A percentile compares a stretch with the other conserved stretches of the same genome.
These are phyloP conservation scores for Gaillardinia entomophila DNA, from an alignment of 805 yeast species.

Conservation along the genomic window DNA sequence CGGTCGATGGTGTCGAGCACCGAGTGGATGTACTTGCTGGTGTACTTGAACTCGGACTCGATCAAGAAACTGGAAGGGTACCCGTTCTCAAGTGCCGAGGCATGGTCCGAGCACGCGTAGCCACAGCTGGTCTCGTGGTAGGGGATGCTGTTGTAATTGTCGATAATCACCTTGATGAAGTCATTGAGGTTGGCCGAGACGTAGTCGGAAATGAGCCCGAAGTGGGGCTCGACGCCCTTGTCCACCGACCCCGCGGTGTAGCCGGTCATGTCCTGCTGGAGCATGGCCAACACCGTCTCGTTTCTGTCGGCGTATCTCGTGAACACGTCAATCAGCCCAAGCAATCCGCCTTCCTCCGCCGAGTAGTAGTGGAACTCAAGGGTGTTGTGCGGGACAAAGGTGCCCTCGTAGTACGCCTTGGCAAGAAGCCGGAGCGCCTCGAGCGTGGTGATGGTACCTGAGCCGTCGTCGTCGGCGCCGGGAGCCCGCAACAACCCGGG, in stretches of 20 bases:
- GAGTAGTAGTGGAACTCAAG: slow-evolving; percentile 92
- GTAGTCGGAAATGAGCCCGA: slow-evolving; percentile 79
- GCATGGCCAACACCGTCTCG: slow-evolving; percentile 68
- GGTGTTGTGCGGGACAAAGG: slow-evolving; percentile 58
- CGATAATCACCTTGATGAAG: slow-evolving; percentile 58
- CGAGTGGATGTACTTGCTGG: slow-evolving; percentile 71
- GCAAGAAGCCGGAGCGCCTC: slow-evolving; percentile 68
- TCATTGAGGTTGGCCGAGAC: slow-evolving; percentile 49
- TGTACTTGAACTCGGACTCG: slow-evolving; percentile 63
- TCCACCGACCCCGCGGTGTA: slow-evolving; percentile 49
- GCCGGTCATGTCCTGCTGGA: slow-evolving; percentile 96
- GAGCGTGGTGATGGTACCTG: slow-evolving; percentile 75
- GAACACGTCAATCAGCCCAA: slow-evolving; percentile 82
- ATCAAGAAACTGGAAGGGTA: slow-evolving; percentile 79
- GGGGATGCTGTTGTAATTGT: slow-evolving; percentile 59
- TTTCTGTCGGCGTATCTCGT: slow-evolving; percentile 39
- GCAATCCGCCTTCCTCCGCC: slow-evolving; percentile 89
- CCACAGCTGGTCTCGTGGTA: slow-evolving; percentile 78
- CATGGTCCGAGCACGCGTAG: slow-evolving; percentile 91
- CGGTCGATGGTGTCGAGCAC: slow-evolving; percentile 76
- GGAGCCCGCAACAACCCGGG: slow-evolving; percentile 73
- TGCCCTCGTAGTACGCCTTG: slow-evolving; percentile 23
- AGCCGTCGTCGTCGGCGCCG: slow-evolving; percentile 94
- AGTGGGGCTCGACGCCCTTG: slow-evolving; percentile 50
- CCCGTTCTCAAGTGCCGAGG: slow-evolving; percentile 77